These are phyloP conservation scores for Limnanthes douglasii DNA, from an alignment of 345 rosid genomes.

Conservation along the genomic window DNA sequence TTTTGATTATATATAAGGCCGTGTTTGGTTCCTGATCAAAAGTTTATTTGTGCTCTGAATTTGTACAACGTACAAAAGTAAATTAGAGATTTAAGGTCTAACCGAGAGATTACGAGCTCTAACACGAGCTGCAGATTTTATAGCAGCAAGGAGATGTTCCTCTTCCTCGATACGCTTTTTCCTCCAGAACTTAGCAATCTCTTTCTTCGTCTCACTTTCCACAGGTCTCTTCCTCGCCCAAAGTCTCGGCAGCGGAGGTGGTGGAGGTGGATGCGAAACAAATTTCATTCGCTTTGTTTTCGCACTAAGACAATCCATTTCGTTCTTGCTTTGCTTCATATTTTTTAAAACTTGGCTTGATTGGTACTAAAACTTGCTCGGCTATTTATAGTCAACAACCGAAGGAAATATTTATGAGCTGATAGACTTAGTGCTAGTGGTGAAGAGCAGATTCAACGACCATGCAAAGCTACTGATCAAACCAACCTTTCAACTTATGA, in stretches of 20 bases:
- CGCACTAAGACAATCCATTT: too few relatives aligned
- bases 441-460: too few relatives aligned
- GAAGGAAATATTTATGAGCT: too few relatives aligned
- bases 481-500: too few relatives aligned
- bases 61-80: slow-evolving; percentile 2
- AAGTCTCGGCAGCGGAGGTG: slow-evolving; percentile 25
- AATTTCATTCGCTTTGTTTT: too few relatives aligned
- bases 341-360: too few relatives aligned
- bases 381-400: too few relatives aligned
- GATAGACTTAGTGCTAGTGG: too few relatives aligned
- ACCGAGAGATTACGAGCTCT: slow-evolving; percentile 68
- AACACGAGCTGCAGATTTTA: slow-evolving; percentile 75
- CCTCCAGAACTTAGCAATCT: slow-evolving; percentile 80
- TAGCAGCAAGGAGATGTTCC: slow-evolving; percentile 81
- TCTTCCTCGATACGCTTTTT: slow-evolving; percentile 54
- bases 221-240: slow-evolving; percentile 18
- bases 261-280: slow-evolving; percentile 50
- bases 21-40: background rate
- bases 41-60: background rate
- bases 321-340: too few relatives aligned
- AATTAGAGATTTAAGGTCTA: slow-evolving; percentile 8
- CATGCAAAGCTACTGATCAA: too few relatives aligned
- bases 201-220: slow-evolving; percentile 55
- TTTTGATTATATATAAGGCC: background rate
- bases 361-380: too few relatives aligned